A percentile compares a stretch with the other conserved stretches of the same genome.
Conservation (phyloP, 345 rosid species). For the Reutealis trisperma region DNA sequence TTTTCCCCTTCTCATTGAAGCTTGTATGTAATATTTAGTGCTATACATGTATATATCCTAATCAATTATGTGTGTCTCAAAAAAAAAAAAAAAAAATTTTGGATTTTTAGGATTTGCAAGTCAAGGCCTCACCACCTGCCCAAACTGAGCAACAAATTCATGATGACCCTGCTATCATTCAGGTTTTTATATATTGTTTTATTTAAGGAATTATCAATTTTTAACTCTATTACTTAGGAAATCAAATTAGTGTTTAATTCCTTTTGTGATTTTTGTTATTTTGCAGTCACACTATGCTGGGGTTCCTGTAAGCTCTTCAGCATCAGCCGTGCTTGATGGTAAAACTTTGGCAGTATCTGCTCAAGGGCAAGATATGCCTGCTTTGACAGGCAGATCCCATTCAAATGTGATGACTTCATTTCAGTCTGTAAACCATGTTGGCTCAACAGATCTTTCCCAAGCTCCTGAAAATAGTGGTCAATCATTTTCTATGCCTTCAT, state of each 20-base stretch:
- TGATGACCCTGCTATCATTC: conserved; percentile 46
- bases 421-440: conserved; percentile 20
- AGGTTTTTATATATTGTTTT: conserved; percentile 27
- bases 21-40: not conserved
- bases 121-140: conserved; percentile 34
- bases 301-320: conserved; percentile 20
- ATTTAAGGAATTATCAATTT: not conserved
- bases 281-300: conserved; percentile 40
- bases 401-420: conserved; percentile 15
- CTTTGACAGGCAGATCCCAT: conserved; percentile 20
- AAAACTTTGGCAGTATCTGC: conserved; percentile 11
- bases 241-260: not conserved
- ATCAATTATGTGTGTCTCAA: not conserved
- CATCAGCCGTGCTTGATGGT: conserved; percentile 13
- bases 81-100: too few species aligned
- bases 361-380: conserved; percentile 33
- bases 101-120: conserved; percentile 45
- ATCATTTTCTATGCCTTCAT: conserved; percentile 19
- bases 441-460: conserved; percentile 22
- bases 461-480: conserved; percentile 24
- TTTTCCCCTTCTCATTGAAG: not conserved
- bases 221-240: not conserved
- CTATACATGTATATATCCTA: not conserved
- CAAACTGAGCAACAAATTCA: conserved; percentile 30
- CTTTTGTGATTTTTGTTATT: not conserved